phyloP scores from a whole-genome alignment of 805 yeast species.

The Cyberlindnera mycetangii region DNA sequence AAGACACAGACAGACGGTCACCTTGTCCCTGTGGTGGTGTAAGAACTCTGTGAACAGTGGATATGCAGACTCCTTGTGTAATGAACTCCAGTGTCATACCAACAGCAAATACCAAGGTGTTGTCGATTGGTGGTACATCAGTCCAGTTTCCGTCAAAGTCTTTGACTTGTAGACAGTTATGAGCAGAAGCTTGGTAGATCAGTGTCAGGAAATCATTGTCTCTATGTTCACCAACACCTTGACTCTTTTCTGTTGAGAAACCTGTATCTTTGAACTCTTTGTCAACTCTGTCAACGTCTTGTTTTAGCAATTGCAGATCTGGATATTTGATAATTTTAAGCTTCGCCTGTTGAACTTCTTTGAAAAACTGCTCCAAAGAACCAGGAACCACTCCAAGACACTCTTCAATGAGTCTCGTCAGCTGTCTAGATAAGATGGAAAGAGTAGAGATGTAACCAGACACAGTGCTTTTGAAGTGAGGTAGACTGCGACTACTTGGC shows the following conservation, averaged over 20 bases:
- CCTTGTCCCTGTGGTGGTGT: constrained; percentile 26
- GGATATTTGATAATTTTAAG: constrained; percentile 44
- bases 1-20: constrained; percentile 44
- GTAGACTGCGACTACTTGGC: constrained; percentile 39
- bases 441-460: constrained; percentile 41
- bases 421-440: constrained; percentile 39
- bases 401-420: constrained; percentile 51
- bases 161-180: constrained; percentile 44
- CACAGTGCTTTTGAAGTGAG: constrained; percentile 33
- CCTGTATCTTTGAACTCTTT: constrained; percentile 43
- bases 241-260: constrained; percentile 34
- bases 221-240: constrained; percentile 47
- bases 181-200: constrained; percentile 54
- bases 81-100: constrained; percentile 49
- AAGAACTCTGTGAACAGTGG: constrained; percentile 46
- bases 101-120: constrained; percentile 44
- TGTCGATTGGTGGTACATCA: constrained; percentile 38
- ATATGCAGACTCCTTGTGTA: constrained; percentile 46
- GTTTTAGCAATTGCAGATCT: constrained; percentile 24
- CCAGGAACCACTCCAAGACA: constrained; percentile 46
- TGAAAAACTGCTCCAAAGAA: constrained; percentile 46
- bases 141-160: constrained; percentile 47
- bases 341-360: constrained; percentile 42
- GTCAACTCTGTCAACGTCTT: constrained; percentile 31
- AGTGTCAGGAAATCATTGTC: constrained; percentile 62